phyloP scores from a whole-genome alignment of 1,284 basidiomycete species.

The Lentinula novae-zelandiae region DNA sequence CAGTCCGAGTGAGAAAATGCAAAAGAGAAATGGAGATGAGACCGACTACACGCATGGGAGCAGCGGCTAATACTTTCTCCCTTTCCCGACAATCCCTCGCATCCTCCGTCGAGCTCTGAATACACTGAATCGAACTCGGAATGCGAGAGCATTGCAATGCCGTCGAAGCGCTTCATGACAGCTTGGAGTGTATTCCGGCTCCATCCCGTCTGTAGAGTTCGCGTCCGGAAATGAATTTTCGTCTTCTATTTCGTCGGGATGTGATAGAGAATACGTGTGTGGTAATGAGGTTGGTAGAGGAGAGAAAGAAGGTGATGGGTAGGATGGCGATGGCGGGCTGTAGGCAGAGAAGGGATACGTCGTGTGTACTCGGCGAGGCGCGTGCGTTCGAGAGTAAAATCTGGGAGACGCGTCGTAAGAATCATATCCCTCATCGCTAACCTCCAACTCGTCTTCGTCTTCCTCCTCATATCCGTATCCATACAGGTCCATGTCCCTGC shows the following conservation, averaged over 20 bases:
- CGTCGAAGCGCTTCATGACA: background rate
- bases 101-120: constrained; percentile 1
- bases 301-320: background rate
- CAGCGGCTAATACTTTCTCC: background rate
- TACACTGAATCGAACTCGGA: background rate
- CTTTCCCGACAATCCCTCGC: background rate
- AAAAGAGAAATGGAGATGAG: background rate
- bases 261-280: background rate
- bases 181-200: background rate
- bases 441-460: background rate
- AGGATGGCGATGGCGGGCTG: background rate
- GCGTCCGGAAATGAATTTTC: background rate
- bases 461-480: background rate
- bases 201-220: background rate
- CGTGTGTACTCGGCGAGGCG: background rate
- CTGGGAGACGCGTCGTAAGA: background rate
- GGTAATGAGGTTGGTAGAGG: background rate
- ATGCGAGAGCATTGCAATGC: background rate
- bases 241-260: background rate
- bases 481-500: background rate
- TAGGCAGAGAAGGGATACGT: background rate
- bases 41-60: background rate
- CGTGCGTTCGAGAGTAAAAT: background rate
- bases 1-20: background rate
- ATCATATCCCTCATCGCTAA: background rate